Conservation (phyloP, 306 rosid species). For the Cicer yamashitae region DNA sequence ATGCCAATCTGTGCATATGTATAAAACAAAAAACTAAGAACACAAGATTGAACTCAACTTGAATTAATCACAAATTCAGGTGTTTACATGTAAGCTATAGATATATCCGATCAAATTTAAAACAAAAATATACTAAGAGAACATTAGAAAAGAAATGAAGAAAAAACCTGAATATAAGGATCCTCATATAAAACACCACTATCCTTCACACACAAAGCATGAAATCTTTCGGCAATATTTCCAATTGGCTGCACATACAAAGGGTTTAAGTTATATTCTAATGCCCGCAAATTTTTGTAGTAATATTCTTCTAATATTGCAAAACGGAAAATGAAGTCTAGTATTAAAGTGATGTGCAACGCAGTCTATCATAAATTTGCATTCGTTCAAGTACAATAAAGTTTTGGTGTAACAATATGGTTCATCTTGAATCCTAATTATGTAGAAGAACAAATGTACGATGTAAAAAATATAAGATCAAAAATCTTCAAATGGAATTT, state of each 20-base stretch:
- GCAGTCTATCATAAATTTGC: conserved; percentile 28
- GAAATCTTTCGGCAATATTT: conserved; percentile 89
- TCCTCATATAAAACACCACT: conserved; percentile 98
- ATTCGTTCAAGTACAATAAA: conserved; percentile 23
- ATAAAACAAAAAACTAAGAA: conserved; percentile 21
- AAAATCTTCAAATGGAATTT: conserved; percentile 27
- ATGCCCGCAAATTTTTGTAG: conserved; percentile 23
- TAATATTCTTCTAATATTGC: conserved; percentile 39
- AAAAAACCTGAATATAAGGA: conserved; percentile 92
- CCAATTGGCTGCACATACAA: conserved; percentile 88
- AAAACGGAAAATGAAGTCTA: conserved; percentile 33
- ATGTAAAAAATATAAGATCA: not conserved
- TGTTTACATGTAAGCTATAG: conserved; percentile 17
- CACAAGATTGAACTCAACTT: conserved; percentile 28
- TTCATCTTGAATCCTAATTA: conserved; percentile 31
- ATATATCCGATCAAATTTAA: conserved; percentile 3
- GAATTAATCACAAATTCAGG: conserved; percentile 24
- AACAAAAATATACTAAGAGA: conserved; percentile 18
- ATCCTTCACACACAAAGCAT: conserved; percentile 91
- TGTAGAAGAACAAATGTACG: not conserved
- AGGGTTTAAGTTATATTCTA: conserved; percentile 41
- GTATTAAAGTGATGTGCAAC: conserved; percentile 10
- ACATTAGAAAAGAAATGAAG: conserved; percentile 16
- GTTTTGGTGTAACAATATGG: conserved; percentile 2
- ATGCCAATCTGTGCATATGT: conserved; percentile 71